These are phyloP conservation scores for Pythium brachiatum DNA, from an alignment of 352 stramenopile genomes.

Conservation along the genomic window DNA sequence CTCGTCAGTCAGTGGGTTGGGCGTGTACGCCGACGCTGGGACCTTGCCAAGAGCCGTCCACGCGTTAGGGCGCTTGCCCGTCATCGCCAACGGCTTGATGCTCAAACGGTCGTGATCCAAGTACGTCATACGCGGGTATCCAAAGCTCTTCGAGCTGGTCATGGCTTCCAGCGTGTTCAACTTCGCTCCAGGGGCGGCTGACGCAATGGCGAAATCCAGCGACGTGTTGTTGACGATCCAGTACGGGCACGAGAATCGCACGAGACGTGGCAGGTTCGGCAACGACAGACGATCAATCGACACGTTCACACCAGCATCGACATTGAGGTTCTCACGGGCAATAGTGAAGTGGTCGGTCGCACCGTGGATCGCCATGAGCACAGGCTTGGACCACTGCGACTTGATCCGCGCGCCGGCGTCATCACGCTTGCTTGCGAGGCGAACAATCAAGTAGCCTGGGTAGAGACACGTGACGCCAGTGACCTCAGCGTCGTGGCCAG, in stretches of 20 bases:
- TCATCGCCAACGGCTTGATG: constrained; percentile 54
- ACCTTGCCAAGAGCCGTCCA: constrained; percentile 63
- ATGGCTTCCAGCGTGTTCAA: constrained; percentile 42
- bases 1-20: constrained; percentile 55
- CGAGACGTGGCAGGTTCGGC: constrained; percentile 61
- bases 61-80: constrained; percentile 44
- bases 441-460: constrained; percentile 73
- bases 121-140: constrained; percentile 58
- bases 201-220: constrained; percentile 60
- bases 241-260: constrained; percentile 81
- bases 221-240: constrained; percentile 87
- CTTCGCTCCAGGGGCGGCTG: constrained; percentile 53
- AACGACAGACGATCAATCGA: constrained; percentile 74
- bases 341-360: constrained; percentile 76
- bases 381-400: constrained; percentile 74
- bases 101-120: constrained; percentile 66
- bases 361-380: constrained; percentile 82
- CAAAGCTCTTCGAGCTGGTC: constrained; percentile 43
- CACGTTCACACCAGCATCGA: constrained; percentile 54
- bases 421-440: constrained; percentile 43
- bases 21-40: constrained; percentile 42
- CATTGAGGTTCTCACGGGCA: constrained; percentile 45
- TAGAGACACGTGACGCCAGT: constrained; percentile 64
- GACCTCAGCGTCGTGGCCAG: constrained; percentile 72
- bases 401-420: constrained; percentile 12